phyloP scores from a whole-genome alignment of 352 stramenopile species.

The Phytophthora pistaciae region DNA sequence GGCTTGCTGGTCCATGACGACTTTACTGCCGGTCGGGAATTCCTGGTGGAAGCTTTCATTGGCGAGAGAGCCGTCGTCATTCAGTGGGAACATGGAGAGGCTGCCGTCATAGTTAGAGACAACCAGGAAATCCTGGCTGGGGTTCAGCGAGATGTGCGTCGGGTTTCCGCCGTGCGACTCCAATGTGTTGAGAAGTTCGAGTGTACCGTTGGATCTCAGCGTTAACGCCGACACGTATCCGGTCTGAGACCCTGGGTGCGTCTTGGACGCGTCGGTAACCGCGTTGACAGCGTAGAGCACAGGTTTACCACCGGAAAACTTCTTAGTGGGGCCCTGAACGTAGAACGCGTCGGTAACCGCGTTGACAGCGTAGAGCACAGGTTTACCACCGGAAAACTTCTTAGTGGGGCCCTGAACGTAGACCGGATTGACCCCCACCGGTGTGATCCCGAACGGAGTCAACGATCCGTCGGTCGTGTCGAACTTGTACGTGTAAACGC shows the following conservation, averaged over 20 bases:
- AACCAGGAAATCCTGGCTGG: slow-evolving; percentile 51
- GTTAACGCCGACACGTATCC: slow-evolving; percentile 55
- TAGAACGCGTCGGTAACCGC: slow-evolving; percentile 45
- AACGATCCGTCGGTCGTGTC: slow-evolving; percentile 47
- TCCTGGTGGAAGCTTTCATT: slow-evolving; percentile 40
- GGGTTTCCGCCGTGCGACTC: slow-evolving; percentile 48
- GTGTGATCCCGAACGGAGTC: slow-evolving; percentile 30
- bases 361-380: slow-evolving; percentile 54
- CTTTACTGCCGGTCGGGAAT: slow-evolving; percentile 45
- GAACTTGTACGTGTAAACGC: slow-evolving; percentile 59
- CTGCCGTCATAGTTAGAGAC: slow-evolving; percentile 69
- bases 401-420: slow-evolving; percentile 56
- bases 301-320: slow-evolving; percentile 19
- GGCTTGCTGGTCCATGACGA: slow-evolving; percentile 43
- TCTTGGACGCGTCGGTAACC: slow-evolving; percentile 33
- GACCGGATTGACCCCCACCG: slow-evolving; percentile 57
- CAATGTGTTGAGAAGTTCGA: slow-evolving; percentile 50
- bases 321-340: too few relatives aligned
- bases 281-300: slow-evolving; percentile 60
- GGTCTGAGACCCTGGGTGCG: slow-evolving; percentile 32
- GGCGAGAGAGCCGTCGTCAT: slow-evolving; percentile 42
- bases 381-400: slow-evolving; percentile 20
- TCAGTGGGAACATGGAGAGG: slow-evolving; percentile 55
- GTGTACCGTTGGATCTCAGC: slow-evolving; percentile 19
- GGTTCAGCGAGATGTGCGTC: slow-evolving; percentile 53